Evolutionary conservation across 169 alveolate species (phyloP).

Genomic region (Plasmodium adleri): DNA sequence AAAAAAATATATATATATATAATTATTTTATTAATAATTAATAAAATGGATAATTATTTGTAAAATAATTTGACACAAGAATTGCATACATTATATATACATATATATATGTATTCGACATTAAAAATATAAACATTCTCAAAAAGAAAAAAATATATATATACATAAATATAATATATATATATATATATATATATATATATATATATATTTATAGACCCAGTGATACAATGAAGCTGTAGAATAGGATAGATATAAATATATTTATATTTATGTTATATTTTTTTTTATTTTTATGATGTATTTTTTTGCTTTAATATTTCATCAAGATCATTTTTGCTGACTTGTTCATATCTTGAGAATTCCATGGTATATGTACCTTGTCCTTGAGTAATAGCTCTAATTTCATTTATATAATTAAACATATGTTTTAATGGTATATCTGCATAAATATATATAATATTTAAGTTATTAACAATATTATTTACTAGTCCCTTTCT

Average conservation of each 20-base stretch:
- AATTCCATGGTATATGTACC: slow-evolving; percentile 97
- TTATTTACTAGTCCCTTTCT: slow-evolving; percentile 93
- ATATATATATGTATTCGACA: too few relatives aligned
- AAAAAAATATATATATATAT: too few relatives aligned
- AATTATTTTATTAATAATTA: too few relatives aligned
- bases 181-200: too few relatives aligned
- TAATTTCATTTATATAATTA: slow-evolving; percentile 94
- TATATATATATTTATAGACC: too few relatives aligned
- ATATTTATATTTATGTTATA: neutral
- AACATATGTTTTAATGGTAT: slow-evolving; percentile 95
- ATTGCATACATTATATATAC: too few relatives aligned
- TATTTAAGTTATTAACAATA: slow-evolving; percentile 88
- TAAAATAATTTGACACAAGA: too few relatives aligned
- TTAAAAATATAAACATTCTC: too few relatives aligned
- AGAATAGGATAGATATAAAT: neutral
- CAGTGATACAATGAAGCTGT: too few relatives aligned
- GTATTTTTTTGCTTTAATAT: slow-evolving; percentile 73
- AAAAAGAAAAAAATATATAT: too few relatives aligned
- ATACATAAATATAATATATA: too few relatives aligned
- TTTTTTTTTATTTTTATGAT: neutral
- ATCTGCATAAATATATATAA: slow-evolving; percentile 91
- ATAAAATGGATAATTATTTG: too few relatives aligned
- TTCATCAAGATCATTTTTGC: slow-evolving; percentile 85
- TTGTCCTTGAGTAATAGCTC: slow-evolving; percentile 93
- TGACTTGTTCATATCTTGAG: slow-evolving; percentile 85